Evolutionary conservation across 2,329 filamentous ascomycete genomes (phyloP), one percentile per base, ranked within the genome.

Genomic region (Pseudogymnoascus pannorum): DNA sequence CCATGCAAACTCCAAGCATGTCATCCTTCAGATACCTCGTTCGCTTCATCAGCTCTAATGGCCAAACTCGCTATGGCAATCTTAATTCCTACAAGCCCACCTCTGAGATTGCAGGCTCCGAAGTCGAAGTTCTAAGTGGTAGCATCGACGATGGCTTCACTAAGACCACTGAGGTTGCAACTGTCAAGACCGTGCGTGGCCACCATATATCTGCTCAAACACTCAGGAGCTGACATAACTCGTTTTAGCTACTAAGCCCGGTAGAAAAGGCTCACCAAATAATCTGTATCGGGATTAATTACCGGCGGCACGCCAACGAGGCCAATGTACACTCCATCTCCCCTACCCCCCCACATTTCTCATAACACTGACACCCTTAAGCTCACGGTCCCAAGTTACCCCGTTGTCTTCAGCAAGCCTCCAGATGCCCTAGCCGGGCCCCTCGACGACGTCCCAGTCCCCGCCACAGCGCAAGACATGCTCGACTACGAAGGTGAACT

Each of bases 401-500:
- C 78, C 0, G 76, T 73, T 42, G 76, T 81, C 35, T 83, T 82
- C 69, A 78, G 80, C 68, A 83, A 83, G 70, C 77, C 74, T 7
- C 74, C 64, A 59, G 75, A 71, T 48, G 76, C 71, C 59, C 73
- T 77, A 40, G 65, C 67, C 3, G 75, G 70, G 63, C 76, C 70
- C 60, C 75, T 64, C 2, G 71, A 67, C 0, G 64, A 71, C 5
- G 76, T 83, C 0, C 66, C 75, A 0, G 75, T 82, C 22, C 80
- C 79, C 6, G 76, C 76, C 61, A 74, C 81, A 51, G 76, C 76
- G 0, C 79, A 82, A 64, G 74, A 80, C 63, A 74, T 73, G 12
- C 74, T 78, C 6, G 79, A 82, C 67, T 82, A 80, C 63, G 79
- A 92, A 75, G 89, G 87, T 71, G 88, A 92, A 75, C 78, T 92